Evolutionary conservation across 1,284 basidiomycete genomes (phyloP), one percentile per base, ranked within the genome.

Genomic region (Chalciporus sp.): DNA sequence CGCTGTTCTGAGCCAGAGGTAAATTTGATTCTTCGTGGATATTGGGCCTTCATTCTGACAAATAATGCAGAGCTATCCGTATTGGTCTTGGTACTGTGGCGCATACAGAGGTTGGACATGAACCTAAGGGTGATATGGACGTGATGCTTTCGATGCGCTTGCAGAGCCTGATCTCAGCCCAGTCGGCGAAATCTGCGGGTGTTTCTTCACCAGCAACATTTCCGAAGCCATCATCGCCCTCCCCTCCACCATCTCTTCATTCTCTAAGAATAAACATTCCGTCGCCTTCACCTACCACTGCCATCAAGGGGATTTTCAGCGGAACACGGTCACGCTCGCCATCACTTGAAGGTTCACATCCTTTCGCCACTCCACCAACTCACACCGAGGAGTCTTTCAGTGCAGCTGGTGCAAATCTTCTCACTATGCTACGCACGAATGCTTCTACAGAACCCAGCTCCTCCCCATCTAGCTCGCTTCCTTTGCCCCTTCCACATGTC

Each of bases 121-220:
- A 88, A 56, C 88, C 88, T 19, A 77, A 83, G 49, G 88, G 88
- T 5, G 88, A 90, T 63, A 80, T 90, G 74, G 88, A 90, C 66
- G 88, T 90, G 47, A 86, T 90, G 81, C 75, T 90, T 29, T 86
- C 86, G n/a, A 87, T 90, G 76, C 84, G 84, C 39, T 79, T 82
- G 23, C 86, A 86, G 59, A 82, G 81, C 14, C 74, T 83, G 39
- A 73, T 81, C 45, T 66, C 70, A 63, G 70, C 47, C 56, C 73
- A 51, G 43, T 66, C 60, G 49, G 49, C 51, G 33, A 54, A 64
- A 46, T 40, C 52, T 28, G 56, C 61, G 3, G 51, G 58, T 43
- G 27, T 51, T 28, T 58, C 31, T 54, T 49, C 63, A 12, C 28
- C 59, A 9, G 44, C 53, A 9, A 54, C 54, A 48, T 57, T 56